These are phyloP conservation scores for Cladochytrium tenue DNA, from an alignment of 371 early-diverging fungal species.

Conservation along the genomic window DNA sequence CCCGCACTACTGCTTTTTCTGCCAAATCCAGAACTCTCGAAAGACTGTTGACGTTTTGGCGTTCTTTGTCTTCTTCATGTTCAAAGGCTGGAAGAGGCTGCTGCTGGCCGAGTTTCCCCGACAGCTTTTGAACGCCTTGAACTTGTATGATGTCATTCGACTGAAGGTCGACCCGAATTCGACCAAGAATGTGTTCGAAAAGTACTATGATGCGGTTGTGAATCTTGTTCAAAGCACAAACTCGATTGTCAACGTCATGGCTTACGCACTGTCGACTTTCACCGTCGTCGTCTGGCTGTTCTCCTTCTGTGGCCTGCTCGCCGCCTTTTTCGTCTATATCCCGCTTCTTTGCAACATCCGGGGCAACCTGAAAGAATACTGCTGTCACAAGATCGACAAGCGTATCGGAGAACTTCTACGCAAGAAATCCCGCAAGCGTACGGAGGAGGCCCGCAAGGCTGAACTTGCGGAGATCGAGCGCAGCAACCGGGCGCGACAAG, in stretches of 20 bases:
- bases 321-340: constrained; percentile 76
- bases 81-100: constrained; percentile 85
- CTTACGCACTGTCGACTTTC: constrained; percentile 54
- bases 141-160: constrained; percentile 11
- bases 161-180: neutral
- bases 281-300: constrained; percentile 69
- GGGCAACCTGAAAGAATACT: constrained; percentile 90
- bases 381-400: constrained; percentile 89
- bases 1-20: constrained; percentile 79
- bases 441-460: constrained; percentile 41
- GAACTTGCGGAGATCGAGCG: constrained; percentile 41
- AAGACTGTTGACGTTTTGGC: constrained; percentile 69
- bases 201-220: constrained; percentile 4
- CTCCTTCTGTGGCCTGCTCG: constrained; percentile 53
- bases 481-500: constrained; percentile 9
- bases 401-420: constrained; percentile 51
- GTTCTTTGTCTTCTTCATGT: constrained; percentile 84
- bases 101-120: constrained; percentile 84
- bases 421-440: constrained; percentile 40
- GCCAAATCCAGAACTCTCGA: constrained; percentile 67
- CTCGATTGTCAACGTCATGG: constrained; percentile 2
- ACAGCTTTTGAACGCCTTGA: constrained; percentile 46
- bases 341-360: constrained; percentile 77
- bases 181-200: neutral
- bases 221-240: constrained; percentile 19